Evolutionary conservation across 2,329 filamentous ascomycete genomes (phyloP).

Genomic region (Arthrinium puccinioides): DNA sequence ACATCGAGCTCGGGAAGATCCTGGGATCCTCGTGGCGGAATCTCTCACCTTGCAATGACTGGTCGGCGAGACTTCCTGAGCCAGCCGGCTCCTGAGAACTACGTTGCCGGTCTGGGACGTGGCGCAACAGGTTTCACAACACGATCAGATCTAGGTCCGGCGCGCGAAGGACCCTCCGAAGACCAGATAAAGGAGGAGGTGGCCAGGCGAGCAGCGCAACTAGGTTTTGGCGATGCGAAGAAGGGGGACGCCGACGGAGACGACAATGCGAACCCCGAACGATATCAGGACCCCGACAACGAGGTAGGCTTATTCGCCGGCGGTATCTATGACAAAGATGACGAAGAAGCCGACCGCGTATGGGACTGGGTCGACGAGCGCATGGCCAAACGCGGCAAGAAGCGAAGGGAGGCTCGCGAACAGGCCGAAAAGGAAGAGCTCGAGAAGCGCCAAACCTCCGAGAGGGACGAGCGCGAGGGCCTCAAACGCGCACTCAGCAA

Average conservation of each 20-base stretch:
- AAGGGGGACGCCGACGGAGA: constrained; percentile 67
- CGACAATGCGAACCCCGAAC: constrained; percentile 67
- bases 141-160: constrained; percentile 90
- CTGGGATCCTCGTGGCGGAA: too few relatives aligned
- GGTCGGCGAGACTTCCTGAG: constrained; percentile 77
- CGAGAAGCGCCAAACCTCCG: constrained; percentile 94
- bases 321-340: constrained; percentile 92
- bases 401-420: constrained; percentile 90
- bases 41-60: too few relatives aligned
- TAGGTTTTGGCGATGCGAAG: constrained; percentile 57
- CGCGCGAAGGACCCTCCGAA: constrained; percentile 88
- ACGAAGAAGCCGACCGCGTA: constrained; percentile 94
- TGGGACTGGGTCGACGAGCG: constrained; percentile 94
- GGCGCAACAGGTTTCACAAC: constrained; percentile 98
- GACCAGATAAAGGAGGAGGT: constrained; percentile 98
- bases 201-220: constrained; percentile 81
- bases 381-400: constrained; percentile 85
- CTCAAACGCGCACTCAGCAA: constrained; percentile 83
- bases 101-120: constrained; percentile 92
- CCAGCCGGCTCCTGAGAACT: constrained; percentile 79
- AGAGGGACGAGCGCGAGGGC: too few relatives aligned
- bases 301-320: constrained; percentile 93
- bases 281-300: constrained; percentile 95
- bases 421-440: constrained; percentile 87
- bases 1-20: too few relatives aligned